Conservation (phyloP, 768 basidiomycete genomes). For the Tephrocybe rancida region DNA sequence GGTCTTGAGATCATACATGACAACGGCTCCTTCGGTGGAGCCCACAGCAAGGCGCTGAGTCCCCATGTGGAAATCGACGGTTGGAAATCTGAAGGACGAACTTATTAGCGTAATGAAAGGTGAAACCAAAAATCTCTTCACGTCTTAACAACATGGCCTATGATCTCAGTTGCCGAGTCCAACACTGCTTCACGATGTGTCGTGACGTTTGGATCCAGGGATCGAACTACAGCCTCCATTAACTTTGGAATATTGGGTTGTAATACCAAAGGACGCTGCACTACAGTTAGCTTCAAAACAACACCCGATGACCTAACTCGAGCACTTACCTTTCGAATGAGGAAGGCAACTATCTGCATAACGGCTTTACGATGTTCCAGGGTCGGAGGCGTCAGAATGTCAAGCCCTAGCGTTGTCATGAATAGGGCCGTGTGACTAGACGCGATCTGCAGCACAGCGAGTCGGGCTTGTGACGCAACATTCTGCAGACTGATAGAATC, state of each 20-base stretch:
- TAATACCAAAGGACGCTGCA: conserved; percentile 80
- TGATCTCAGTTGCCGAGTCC: conserved; percentile 91
- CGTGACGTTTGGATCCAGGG: conserved; percentile 87
- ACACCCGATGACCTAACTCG: background rate
- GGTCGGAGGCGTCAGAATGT: conserved; percentile 78
- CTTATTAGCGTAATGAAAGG: background rate
- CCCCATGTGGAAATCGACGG: conserved; percentile 89
- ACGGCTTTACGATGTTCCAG: conserved; percentile 83
- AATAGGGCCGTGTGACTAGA: conserved; percentile 83
- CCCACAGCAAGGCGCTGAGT: conserved; percentile 92
- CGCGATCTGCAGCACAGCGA: conserved; percentile 85
- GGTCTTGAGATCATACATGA: conserved; percentile 97
- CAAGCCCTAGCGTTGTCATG: conserved; percentile 91
- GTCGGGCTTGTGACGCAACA: conserved; percentile 75
- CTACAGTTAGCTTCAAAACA: background rate
- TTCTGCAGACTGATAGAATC: conserved; percentile 71
- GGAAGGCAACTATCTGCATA: conserved; percentile 90
- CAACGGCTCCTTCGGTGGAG: conserved; percentile 89
- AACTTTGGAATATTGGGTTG: conserved; percentile 83
- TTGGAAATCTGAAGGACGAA: conserved; percentile 67
- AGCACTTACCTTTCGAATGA: conserved; percentile 81
- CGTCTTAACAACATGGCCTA: conserved; percentile 94
- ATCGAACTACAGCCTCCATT: conserved; percentile 95
- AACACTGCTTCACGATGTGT: conserved; percentile 80
- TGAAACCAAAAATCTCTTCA: conserved; percentile 38